A percentile compares a stretch with the other conserved stretches of the same genome.
phyloP scores from a whole-genome alignment of 345 rosid genomes.

The Schrenkiella parvula region DNA sequence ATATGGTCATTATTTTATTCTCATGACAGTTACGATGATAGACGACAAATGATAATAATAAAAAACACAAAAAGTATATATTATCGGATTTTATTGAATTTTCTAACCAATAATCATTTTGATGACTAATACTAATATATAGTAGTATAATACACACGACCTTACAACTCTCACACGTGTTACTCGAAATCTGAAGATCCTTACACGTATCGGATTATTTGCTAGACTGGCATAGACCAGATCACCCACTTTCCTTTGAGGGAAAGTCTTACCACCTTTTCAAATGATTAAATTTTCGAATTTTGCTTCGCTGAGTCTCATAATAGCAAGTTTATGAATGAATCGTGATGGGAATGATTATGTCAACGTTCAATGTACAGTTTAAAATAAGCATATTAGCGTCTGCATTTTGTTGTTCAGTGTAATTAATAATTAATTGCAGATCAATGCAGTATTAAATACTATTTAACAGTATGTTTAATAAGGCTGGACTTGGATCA shows the following conservation, averaged over 20 bases:
- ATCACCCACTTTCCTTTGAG: constrained; percentile 14
- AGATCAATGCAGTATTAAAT: neutral
- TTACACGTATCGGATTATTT: constrained; percentile 16
- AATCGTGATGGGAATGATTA: neutral
- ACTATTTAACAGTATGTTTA: no score
- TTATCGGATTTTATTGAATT: neutral
- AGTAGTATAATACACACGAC: neutral
- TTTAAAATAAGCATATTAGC: neutral
- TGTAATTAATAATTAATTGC: neutral
- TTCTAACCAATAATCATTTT: neutral
- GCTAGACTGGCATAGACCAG: constrained; percentile 19
- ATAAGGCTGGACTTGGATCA: neutral
- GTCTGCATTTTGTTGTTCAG: neutral
- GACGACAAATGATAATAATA: neutral
- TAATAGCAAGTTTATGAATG: constrained; percentile 7
- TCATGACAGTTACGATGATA: neutral
- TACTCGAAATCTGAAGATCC: neutral
- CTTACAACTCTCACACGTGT: constrained; percentile 11
- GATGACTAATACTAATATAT: neutral
- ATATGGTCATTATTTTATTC: neutral
- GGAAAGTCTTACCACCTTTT: neutral
- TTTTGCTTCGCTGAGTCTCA: constrained; percentile 1
- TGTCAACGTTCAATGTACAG: neutral
- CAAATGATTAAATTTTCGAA: neutral
- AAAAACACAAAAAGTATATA: neutral